phyloP scores from a whole-genome alignment of 176 grass and related monocot species.

The Otatea glauca region DNA sequence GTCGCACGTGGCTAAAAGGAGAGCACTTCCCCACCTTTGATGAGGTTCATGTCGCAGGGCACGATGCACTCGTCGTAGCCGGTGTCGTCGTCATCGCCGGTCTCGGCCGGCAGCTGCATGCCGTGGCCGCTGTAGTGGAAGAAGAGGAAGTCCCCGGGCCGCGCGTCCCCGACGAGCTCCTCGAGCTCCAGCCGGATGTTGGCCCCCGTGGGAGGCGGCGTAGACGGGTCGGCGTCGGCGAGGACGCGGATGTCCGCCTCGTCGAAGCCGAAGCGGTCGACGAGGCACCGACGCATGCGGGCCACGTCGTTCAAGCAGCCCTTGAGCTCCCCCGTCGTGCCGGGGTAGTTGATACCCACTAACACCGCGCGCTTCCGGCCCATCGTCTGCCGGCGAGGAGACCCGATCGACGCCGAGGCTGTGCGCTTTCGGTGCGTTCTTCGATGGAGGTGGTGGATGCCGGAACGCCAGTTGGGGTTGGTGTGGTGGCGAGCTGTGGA shows the following conservation, averaged over 20 bases:
- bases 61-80: slow-evolving; percentile 96
- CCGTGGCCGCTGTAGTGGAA: slow-evolving; percentile 96
- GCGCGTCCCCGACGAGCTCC: slow-evolving; percentile 61
- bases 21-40: slow-evolving; percentile 54
- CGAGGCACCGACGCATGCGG: slow-evolving; percentile 68
- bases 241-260: slow-evolving; percentile 58
- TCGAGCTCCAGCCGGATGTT: slow-evolving; percentile 60
- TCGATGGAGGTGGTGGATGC: no score
- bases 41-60: slow-evolving; percentile 84
- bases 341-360: slow-evolving; percentile 87
- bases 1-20: neutral
- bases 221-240: slow-evolving; percentile 57
- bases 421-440: no score
- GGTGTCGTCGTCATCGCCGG: slow-evolving; percentile 89
- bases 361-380: slow-evolving; percentile 62
- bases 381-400: slow-evolving; percentile 29
- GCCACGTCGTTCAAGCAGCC: slow-evolving; percentile 85
- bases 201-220: slow-evolving; percentile 50
- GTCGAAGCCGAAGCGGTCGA: neutral
- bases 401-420: no score
- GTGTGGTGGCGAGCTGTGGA: no score
- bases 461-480: no score
- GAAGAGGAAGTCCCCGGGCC: slow-evolving; percentile 71
- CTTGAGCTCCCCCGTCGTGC: slow-evolving; percentile 73
- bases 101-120: slow-evolving; percentile 71